phyloP scores from a whole-genome alignment of 2,329 filamentous ascomycete genomes.

The Emericellopsis cladophorae region DNA sequence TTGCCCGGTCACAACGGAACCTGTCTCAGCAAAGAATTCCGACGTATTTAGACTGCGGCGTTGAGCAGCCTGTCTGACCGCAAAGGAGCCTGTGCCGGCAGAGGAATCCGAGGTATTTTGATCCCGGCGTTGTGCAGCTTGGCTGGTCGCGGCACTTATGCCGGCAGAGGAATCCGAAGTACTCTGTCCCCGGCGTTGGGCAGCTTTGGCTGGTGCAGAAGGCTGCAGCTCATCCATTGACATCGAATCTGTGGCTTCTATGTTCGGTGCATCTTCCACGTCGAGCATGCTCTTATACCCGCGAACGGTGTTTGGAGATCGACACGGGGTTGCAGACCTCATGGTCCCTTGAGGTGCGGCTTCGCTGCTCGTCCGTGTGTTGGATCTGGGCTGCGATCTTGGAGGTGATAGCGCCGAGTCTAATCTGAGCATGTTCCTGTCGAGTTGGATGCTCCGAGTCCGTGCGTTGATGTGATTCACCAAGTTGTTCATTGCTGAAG shows the following conservation, averaged over 20 bases:
- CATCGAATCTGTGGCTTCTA: conserved; percentile 28
- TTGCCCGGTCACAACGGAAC: no score
- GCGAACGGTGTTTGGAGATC: conserved; percentile 9
- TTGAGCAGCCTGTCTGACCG: no score
- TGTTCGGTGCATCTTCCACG: conserved; percentile 32
- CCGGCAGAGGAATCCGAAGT: no score
- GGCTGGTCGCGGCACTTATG: no score
- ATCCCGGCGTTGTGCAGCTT: neutral
- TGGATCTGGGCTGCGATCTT: conserved; percentile 6
- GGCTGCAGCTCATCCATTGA: conserved; percentile 33
- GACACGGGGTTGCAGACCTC: conserved; percentile 1
- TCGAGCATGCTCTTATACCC: conserved; percentile 42
- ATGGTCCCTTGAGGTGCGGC: conserved; percentile 7
- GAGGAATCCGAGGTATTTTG: conserved; percentile 1
- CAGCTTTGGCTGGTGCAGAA: no score
- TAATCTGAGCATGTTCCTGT: conserved; percentile 9
- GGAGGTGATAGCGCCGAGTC: neutral
- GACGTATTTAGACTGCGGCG: no score
- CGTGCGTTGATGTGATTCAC: conserved; percentile 29
- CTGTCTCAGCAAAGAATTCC: no score
- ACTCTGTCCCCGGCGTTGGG: no score
- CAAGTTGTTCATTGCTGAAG: conserved; percentile 12
- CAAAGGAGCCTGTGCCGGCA: neutral
- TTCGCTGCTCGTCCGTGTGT: conserved; percentile 21
- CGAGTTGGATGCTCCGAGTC: conserved; percentile 35